Conservation (phyloP, 805 yeast species). For the Cyberlindnera xishuangbannaensis region DNA sequence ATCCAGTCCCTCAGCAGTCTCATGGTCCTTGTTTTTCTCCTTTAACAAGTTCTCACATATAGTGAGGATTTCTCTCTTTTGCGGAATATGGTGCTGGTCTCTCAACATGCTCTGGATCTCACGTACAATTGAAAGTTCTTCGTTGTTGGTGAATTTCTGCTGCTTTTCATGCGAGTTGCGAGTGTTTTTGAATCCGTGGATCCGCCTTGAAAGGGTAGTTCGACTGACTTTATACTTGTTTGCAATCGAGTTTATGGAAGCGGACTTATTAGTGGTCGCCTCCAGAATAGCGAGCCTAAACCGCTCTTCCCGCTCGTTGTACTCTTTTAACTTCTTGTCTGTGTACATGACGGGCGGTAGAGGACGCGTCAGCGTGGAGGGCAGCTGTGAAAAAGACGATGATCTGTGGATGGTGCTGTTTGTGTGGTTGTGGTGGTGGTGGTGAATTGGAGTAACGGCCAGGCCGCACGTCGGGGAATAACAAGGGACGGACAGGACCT, state of each 20-base stretch:
- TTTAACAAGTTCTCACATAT: constrained; percentile 22
- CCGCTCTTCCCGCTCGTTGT: constrained; percentile 26
- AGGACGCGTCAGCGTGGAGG: constrained; percentile 10
- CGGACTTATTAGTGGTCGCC: constrained; percentile 22
- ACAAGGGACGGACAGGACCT: constrained; percentile 1
- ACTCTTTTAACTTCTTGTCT: constrained; percentile 25
- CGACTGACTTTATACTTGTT: constrained; percentile 23
- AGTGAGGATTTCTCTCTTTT: constrained; percentile 21
- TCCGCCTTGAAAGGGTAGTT: constrained; percentile 25
- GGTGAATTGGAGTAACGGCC: background rate
- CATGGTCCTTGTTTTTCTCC: constrained; percentile 18
- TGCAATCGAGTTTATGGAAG: constrained; percentile 27
- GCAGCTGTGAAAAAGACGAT: constrained; percentile 6
- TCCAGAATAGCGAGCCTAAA: constrained; percentile 25
- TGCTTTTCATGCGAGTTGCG: constrained; percentile 26
- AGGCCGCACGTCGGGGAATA: too few species aligned
- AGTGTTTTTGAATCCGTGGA: constrained; percentile 26
- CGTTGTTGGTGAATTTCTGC: constrained; percentile 26
- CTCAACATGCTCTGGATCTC: constrained; percentile 19
- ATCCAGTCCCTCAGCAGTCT: constrained; percentile 6
- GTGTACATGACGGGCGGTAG: constrained; percentile 17
- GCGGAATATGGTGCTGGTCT: constrained; percentile 21
- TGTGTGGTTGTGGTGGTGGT: background rate
- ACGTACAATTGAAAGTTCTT: constrained; percentile 19
- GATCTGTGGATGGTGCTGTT: constrained; percentile 1